A percentile compares a stretch with the other conserved stretches of the same genome.
These are phyloP conservation scores for Solanum chilense DNA, from an alignment of 257 asterid genomes.

Conservation along the genomic window DNA sequence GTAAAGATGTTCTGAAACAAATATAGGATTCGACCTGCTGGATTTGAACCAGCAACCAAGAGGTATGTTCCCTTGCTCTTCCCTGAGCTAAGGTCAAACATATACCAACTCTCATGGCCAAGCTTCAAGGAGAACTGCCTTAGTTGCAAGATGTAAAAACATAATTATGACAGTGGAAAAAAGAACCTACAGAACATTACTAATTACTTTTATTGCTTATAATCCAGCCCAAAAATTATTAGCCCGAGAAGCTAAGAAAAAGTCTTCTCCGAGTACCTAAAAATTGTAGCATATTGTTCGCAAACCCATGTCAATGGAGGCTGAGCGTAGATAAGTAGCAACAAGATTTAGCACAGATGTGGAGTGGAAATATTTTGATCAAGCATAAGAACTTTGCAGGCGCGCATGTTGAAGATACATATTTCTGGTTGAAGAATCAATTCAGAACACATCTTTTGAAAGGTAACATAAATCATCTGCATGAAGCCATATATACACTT, in stretches of 20 bases:
- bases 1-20: neutral
- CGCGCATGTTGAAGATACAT: neutral
- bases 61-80: constrained; percentile 19
- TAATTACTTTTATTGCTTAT: neutral
- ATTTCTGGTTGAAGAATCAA: neutral
- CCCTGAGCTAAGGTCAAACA: constrained; percentile 14
- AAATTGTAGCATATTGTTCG: neutral
- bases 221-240: neutral
- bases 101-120: neutral
- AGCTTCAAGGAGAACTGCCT: neutral
- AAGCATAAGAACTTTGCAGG: neutral
- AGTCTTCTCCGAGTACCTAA: neutral
- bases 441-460: neutral
- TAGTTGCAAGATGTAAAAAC: neutral
- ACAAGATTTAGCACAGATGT: neutral
- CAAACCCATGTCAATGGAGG: neutral
- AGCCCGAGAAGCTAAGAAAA: neutral
- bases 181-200: neutral
- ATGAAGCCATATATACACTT: neutral
- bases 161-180: neutral
- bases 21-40: constrained; percentile 6
- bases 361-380: neutral
- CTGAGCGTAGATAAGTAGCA: neutral
- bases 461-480: neutral
- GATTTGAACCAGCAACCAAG: constrained; percentile 19